phyloP scores from a whole-genome alignment of 768 basidiomycete genomes.

The Favolaschia claudopus region DNA sequence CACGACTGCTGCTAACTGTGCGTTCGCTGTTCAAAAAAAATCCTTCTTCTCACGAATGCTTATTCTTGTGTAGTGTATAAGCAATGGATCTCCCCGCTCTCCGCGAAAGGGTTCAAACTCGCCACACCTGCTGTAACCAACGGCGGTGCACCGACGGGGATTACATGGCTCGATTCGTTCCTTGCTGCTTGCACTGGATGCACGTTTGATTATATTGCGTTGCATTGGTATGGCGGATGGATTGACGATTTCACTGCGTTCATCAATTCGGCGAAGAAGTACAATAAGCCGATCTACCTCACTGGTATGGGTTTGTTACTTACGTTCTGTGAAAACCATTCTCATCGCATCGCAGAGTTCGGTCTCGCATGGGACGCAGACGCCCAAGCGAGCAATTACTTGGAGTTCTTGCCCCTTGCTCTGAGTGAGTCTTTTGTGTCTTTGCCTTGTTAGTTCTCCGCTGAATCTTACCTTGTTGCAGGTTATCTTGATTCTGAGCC shows the following conservation, averaged over 20 bases:
- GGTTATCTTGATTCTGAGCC: slow-evolving; percentile 3
- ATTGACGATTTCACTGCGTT: background rate
- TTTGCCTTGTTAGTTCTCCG: background rate
- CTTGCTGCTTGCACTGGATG: slow-evolving; percentile 1
- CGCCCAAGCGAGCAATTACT: background rate
- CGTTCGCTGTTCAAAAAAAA: background rate
- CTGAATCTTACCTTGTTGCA: background rate
- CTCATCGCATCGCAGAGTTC: background rate
- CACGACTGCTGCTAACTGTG: background rate
- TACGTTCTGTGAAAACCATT: background rate
- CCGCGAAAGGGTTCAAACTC: slow-evolving; percentile 6
- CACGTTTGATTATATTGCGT: background rate
- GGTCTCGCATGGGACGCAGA: background rate
- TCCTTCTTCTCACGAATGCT: background rate
- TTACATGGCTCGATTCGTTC: slow-evolving; percentile 4
- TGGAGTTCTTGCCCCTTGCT: background rate
- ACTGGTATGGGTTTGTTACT: background rate
- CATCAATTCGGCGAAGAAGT: slow-evolving; percentile 1
- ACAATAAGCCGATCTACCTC: background rate
- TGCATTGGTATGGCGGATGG: slow-evolving; percentile 12
- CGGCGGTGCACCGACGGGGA: background rate
- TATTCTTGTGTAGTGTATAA: background rate
- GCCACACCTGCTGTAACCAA: slow-evolving; percentile 6
- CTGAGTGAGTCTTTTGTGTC: background rate
- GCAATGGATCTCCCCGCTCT: slow-evolving; percentile 1